Base-by-base conservation (phyloP, 306 rosid species). In the Pachyrhizus erosus region DNA sequence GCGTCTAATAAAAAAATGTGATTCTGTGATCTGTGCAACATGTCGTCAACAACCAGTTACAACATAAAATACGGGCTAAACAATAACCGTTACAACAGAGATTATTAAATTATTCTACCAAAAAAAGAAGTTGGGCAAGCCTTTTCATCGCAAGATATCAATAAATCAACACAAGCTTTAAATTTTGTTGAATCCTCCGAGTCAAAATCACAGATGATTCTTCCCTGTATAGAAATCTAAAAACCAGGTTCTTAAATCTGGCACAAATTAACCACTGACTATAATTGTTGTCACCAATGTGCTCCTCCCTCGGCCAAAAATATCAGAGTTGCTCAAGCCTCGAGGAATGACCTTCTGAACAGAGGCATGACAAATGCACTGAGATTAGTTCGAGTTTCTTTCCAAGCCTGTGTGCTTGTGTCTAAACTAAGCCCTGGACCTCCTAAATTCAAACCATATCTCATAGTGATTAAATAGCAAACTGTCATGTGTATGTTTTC, bases 391-490 rank as follows among this genome's bases (percentile, higher is more conserved):
- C 34, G n/a, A 77, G 82, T 87, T 72, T 33, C 78, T 46, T 72
- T 43, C 39, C 42, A 26, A 14, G 13, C 39, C 6, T 17, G 0
- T 24, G 45, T 26, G 13, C 39, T 12, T 17, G 0, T 24, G 45
- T 72, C 61, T 48, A 27, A 78, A 24, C 70, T 88, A 92, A 21
- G 82, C 81, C 72, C 77, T 89, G 1, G 87, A 40, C 86, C 89
- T 85, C 85, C 89, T 88, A 84, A 94, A 94, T 82, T 85, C 93
- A 12, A 88, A 94, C 98, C 98, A 94, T 80, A 92, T 89, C 83
- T 94, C 98, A 17, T 88, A 94, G 77, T 94, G 97, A 86, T 94
- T 92, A 70, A 92, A 94, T 42, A 94, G 89, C 82, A 94, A 70
- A 82, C 98, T 92, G 73, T 94, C 98, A 33, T 92, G 98, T 9